Evolutionary conservation across 2,329 filamentous ascomycete species (phyloP), one percentile per base, ranked within the genome.

Genomic region (Claviceps quebecensis): DNA sequence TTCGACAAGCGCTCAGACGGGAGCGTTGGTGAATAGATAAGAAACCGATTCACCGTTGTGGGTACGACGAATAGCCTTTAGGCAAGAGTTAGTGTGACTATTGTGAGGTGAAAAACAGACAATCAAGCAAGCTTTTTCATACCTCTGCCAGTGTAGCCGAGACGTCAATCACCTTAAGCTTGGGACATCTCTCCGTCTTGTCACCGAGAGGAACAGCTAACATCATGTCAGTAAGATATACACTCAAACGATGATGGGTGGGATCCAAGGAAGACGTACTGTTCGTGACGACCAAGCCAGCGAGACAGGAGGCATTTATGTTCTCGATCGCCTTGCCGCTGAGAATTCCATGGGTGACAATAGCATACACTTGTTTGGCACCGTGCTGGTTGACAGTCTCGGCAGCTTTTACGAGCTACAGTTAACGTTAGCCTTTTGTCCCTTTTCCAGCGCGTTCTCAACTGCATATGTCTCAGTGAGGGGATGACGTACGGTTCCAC

Each of bases 261-360:
- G 11, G 4, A 22, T 56, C 49, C 5, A 53, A 9, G 6, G n/a
- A n/a, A 19, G 51, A n/a, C 68, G 62, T 60, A 72, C 69, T 95
- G 70, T 96, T 95, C 47, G 90, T 95, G 38, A 95, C 88, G 14
- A 96, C 88, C 39, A 96, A 72, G 60, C 85, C 82, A 59, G 79
- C 81, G 57, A 95, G 71, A 64, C 81, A 77, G 61, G 86, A 88
- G 58, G 78, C 77, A 68, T 95, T 95, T 61, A 95, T 73, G 43
- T 83, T 89, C 60, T 94, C 84, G 53, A 94, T 91, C 44, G 90
- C 90, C 58, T 86, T 87, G 48, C 89, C 90, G 56, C 84, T 89
- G 49, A 97, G 72, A 53, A 96, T 95, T 38, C 89, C 90, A 64
- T 96, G 91, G 1, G 91, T 96, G 53, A 97, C 93, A 58, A 97